Percentiles rank a stretch among this genome's conserved stretches.
phyloP scores from a whole-genome alignment of 2,329 filamentous ascomycete genomes.

The Fusarium bulbicola region DNA sequence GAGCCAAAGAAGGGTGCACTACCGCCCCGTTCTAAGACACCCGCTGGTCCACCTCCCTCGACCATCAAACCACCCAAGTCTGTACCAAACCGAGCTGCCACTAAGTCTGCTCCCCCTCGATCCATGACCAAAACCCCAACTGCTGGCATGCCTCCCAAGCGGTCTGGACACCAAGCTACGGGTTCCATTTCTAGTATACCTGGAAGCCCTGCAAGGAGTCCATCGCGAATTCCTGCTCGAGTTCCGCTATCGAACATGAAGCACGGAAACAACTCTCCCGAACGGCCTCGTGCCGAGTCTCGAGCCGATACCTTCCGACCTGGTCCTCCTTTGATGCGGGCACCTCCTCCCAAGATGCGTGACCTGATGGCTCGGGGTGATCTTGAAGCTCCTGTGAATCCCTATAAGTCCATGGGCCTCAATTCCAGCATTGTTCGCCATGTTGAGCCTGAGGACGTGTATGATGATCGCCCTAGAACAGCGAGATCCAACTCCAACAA shows the following conservation, averaged over 20 bases:
- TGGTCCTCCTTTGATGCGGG: constrained; percentile 64
- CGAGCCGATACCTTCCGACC: constrained; percentile 60
- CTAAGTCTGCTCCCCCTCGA: constrained; percentile 50
- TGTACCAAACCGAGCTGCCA: constrained; percentile 38
- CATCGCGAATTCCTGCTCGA: constrained; percentile 72
- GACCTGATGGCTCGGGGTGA: constrained; percentile 69
- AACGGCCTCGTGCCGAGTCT: constrained; percentile 64
- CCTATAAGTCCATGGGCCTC: constrained; percentile 59
- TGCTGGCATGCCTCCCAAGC: constrained; percentile 47
- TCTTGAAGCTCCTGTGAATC: constrained; percentile 59
- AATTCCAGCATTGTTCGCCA: constrained; percentile 66
- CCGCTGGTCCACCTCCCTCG: constrained; percentile 66
- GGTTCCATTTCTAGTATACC: constrained; percentile 35
- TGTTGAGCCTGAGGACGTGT: constrained; percentile 83
- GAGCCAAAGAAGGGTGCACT: constrained; percentile 62
- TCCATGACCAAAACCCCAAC: constrained; percentile 65
- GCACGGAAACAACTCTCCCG: constrained; percentile 81
- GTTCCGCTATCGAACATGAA: constrained; percentile 75
- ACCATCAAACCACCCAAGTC: constrained; percentile 50
- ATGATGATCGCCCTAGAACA: constrained; percentile 68
- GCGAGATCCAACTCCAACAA: constrained; percentile 53
- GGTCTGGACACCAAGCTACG: constrained; percentile 35
- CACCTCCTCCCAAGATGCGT: constrained; percentile 92
- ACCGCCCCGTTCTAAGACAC: constrained; percentile 73
- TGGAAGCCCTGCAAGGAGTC: constrained; percentile 48